Base-by-base conservation (phyloP, 495 filamentous ascomycete species). In the Pseudotulostoma volvatum region DNA sequence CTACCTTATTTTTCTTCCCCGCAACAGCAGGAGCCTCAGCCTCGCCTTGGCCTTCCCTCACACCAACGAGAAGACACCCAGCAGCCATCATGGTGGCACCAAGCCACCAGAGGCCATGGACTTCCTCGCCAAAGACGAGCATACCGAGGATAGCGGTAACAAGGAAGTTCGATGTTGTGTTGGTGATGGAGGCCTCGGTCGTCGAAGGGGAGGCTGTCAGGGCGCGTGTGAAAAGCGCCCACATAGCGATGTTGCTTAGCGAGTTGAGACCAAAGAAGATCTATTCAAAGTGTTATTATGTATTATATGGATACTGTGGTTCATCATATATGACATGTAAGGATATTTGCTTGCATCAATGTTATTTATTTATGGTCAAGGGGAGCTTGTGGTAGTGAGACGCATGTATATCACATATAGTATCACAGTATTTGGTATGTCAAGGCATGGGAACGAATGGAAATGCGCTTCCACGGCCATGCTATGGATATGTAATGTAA, bases 91-190 rank as follows among this genome's bases (percentile, higher is more conserved):
- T 59, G 38, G 67, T 70, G 0, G 88, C 88, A 7, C 88, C 88
- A 3, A 82, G 49, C 79, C 83, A 95, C 88, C 88, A 96, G 34
- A 90, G 58, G 25, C 76, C 76, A 7, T 77, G 75, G 33, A 92
- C 62, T 4, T 57, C 50, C 60, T 92, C 84, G 14, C 64, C 50
- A 54, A 92, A 92, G 3, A 92, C 69, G 34, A 75, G 38, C 50
- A 73, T 71, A 0, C 90, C 86, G 17, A 93, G 57, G n/a, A 96
- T 35, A 7, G 90, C 90, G 1, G 88, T 94, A 38, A 90, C 51
- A 47, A 95, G 62, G 63, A 97, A 97, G 63, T 97, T 97, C 9
- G 82, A 66, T 17, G 81, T 80, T 3, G 88, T 94, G 52, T 97
- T 97, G 43, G 94, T 78, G 54, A 97, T 81, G 23, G 77, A 81